Conservation (phyloP, 441 rosid species). For the Isatis lusitanica region DNA sequence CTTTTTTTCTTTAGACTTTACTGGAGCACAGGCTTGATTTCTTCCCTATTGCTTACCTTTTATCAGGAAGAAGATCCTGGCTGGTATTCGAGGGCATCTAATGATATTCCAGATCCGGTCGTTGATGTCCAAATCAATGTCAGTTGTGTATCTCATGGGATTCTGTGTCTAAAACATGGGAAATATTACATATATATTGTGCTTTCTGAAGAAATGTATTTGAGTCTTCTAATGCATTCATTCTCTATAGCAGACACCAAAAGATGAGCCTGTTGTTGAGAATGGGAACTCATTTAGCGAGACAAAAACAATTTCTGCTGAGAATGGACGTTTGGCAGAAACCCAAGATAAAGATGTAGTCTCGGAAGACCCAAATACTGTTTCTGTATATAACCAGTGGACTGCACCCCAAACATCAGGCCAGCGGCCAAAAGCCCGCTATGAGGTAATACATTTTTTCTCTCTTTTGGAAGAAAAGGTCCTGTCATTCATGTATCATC, state of each 20-base stretch:
- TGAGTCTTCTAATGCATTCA: conserved; percentile 28
- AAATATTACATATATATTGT: not conserved
- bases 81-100: conserved; percentile 94
- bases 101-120: conserved; percentile 61
- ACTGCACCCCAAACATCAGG: conserved; percentile 75
- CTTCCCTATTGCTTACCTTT: conserved; percentile 13
- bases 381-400: conserved; percentile 93
- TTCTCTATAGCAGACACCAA: conserved; percentile 54
- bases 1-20: not conserved
- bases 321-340: conserved; percentile 63
- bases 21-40: conserved; percentile 19
- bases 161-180: conserved; percentile 3
- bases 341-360: conserved; percentile 89
- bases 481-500: conserved; percentile 25
- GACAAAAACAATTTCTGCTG: conserved; percentile 67
- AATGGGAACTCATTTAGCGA: conserved; percentile 67
- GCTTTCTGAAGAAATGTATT: conserved; percentile 6
- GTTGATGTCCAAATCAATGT: conserved; percentile 75
- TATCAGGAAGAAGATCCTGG: conserved; percentile 96
- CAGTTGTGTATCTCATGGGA: conserved; percentile 39
- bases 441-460: conserved; percentile 60
- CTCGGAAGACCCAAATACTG: conserved; percentile 70
- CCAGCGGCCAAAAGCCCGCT: conserved; percentile 84
- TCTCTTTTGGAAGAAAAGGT: conserved; percentile 20
- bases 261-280: conserved; percentile 58